These are phyloP conservation scores for Hippophae tibetana DNA, from an alignment of 306 rosid species.

Conservation along the genomic window DNA sequence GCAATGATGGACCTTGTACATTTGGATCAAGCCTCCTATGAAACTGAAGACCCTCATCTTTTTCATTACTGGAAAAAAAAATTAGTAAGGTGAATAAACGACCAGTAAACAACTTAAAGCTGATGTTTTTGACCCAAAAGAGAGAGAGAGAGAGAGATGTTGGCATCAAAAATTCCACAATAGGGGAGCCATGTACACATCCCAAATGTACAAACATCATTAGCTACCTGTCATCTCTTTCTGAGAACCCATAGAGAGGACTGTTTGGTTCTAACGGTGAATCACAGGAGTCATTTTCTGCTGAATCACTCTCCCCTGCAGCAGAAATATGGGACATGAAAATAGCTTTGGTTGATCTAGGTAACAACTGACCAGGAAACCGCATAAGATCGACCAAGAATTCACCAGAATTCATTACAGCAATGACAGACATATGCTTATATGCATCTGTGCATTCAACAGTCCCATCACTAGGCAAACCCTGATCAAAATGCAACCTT, in stretches of 20 bases:
- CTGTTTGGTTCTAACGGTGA: conserved; percentile 98
- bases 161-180: not conserved
- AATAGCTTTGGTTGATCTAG: conserved; percentile 73
- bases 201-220: conserved; percentile 12
- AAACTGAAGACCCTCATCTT: conserved; percentile 67
- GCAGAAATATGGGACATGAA: conserved; percentile 83
- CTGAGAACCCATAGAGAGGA: conserved; percentile 87
- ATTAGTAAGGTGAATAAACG: conserved; percentile 9
- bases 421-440: conserved; percentile 82
- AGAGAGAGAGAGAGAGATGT: not conserved
- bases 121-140: not conserved
- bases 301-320: conserved; percentile 99
- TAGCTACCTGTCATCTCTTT: conserved; percentile 64
- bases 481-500: conserved; percentile 42
- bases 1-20: conserved; percentile 58
- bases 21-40: conserved; percentile 61
- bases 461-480: conserved; percentile 77
- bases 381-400: conserved; percentile 94
- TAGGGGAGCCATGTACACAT: not conserved
- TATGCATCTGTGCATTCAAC: conserved; percentile 71
- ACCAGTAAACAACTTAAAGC: conserved; percentile 12
- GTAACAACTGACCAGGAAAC: conserved; percentile 82
- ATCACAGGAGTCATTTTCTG: conserved; percentile 99
- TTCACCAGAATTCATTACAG: conserved; percentile 75
- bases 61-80: conserved; percentile 54